Conservation (phyloP, 2,329 filamentous ascomycete genomes). For the Curvularia eragrostidis region DNA sequence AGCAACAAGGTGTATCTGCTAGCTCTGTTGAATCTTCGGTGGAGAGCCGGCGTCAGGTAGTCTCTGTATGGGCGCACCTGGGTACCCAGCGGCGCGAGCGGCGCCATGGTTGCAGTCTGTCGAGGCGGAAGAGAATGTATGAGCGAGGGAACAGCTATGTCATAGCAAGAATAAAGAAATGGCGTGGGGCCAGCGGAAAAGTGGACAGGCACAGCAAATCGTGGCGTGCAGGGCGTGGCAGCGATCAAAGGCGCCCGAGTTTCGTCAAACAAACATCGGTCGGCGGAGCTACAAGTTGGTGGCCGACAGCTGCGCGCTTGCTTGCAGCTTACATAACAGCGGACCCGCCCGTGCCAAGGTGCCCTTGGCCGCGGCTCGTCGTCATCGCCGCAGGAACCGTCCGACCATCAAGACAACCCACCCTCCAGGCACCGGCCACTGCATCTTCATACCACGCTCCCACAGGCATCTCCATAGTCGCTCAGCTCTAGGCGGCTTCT, state of each 20-base stretch:
- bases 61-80: conserved; percentile 77
- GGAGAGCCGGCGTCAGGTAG: conserved; percentile 86
- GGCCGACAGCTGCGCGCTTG: conserved; percentile 23
- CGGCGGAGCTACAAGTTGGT: conserved; percentile 23
- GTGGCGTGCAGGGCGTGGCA: conserved; percentile 10
- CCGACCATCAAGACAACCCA: conserved; percentile 22
- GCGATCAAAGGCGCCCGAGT: conserved; percentile 18
- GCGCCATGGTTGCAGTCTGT: conserved; percentile 32
- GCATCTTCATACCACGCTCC: conserved; percentile 18
- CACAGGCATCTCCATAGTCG: conserved; percentile 12
- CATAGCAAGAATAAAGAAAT: conserved; percentile 29
- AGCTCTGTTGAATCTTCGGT: conserved; percentile 83
- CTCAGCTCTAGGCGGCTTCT: background rate
- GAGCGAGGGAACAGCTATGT: conserved; percentile 24
- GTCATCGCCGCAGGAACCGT: conserved; percentile 37
- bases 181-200: conserved; percentile 15
- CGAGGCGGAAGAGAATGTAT: conserved; percentile 39
- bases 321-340: conserved; percentile 28
- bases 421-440: conserved; percentile 35
- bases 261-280: conserved; percentile 39
- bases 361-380: conserved; percentile 25
- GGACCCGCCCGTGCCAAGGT: conserved; percentile 25
- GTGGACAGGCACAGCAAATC: conserved; percentile 4
- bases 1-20: conserved; percentile 71
- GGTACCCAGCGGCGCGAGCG: conserved; percentile 30